Conservation (phyloP, 768 basidiomycete genomes). For the Chlorophyllum brunneum region DNA sequence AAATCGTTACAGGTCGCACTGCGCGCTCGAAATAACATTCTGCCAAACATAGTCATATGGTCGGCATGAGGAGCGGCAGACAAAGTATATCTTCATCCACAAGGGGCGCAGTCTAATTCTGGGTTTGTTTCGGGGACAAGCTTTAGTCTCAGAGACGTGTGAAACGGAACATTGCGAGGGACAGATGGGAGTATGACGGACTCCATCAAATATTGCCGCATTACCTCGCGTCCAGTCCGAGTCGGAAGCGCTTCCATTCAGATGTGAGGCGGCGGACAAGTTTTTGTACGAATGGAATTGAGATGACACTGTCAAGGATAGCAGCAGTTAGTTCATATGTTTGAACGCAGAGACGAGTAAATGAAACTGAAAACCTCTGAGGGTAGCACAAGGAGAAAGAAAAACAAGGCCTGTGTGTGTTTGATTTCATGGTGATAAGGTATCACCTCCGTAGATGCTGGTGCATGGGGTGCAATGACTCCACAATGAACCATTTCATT, state of each 20-base stretch:
- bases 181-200: slow-evolving; percentile 7
- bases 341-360: background rate
- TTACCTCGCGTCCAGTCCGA: slow-evolving; percentile 14
- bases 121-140: background rate
- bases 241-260: slow-evolving; percentile 3
- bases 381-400: too few species aligned
- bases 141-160: background rate
- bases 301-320: background rate
- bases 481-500: too few species aligned
- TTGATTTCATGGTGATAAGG: too few species aligned
- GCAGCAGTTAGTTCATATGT: background rate
- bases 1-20: too few species aligned
- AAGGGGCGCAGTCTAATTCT: slow-evolving; percentile 3
- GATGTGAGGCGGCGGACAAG: background rate
- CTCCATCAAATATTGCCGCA: background rate
- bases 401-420: too few species aligned
- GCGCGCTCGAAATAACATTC: too few species aligned
- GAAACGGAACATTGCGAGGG: slow-evolving; percentile 5
- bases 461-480: too few species aligned
- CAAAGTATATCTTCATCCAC: too few species aligned
- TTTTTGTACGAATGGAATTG: background rate
- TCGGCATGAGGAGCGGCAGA: too few species aligned
- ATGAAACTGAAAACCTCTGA: background rate
- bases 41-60: too few species aligned
- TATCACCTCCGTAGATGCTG: too few species aligned